These are phyloP conservation scores for Cercospora brassicicola DNA, from an alignment of 2,329 filamentous ascomycete species.

Conservation along the genomic window DNA sequence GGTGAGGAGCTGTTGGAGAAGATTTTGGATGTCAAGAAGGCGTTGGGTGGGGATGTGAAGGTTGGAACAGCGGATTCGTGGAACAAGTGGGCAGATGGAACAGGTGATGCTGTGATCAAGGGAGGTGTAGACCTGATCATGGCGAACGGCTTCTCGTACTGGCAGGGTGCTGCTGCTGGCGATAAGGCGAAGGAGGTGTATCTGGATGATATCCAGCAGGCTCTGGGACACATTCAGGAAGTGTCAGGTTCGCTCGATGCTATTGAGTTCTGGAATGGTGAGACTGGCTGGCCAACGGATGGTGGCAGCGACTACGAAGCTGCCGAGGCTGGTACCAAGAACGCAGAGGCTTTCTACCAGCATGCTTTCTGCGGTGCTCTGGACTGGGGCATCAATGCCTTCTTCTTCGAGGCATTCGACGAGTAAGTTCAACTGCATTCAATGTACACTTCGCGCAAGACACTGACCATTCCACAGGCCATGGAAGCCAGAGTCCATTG, in stretches of 20 bases:
- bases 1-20: conserved; percentile 60
- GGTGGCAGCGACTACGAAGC: conserved; percentile 61
- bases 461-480: conserved; percentile 25
- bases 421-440: conserved; percentile 45
- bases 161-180: conserved; percentile 58
- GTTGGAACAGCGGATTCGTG: conserved; percentile 70
- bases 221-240: conserved; percentile 62
- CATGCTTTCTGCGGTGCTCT: conserved; percentile 64
- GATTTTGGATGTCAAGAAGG: conserved; percentile 61
- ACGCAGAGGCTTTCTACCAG: conserved; percentile 62
- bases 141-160: conserved; percentile 71
- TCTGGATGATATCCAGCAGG: conserved; percentile 67
- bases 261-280: conserved; percentile 68
- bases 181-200: conserved; percentile 61
- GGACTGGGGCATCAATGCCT: conserved; percentile 66
- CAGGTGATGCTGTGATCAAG: conserved; percentile 62
- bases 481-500: conserved; percentile 65
- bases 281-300: conserved; percentile 66
- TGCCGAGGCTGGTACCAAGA: conserved; percentile 60
- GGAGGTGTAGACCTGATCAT: conserved; percentile 63
- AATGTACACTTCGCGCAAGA: neutral
- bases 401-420: conserved; percentile 73
- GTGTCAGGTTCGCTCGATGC: conserved; percentile 55
- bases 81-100: conserved; percentile 71
- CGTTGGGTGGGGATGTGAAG: conserved; percentile 55